Conservation (phyloP, 2,329 filamentous ascomycete species). For the Colletotrichum tanaceti region DNA sequence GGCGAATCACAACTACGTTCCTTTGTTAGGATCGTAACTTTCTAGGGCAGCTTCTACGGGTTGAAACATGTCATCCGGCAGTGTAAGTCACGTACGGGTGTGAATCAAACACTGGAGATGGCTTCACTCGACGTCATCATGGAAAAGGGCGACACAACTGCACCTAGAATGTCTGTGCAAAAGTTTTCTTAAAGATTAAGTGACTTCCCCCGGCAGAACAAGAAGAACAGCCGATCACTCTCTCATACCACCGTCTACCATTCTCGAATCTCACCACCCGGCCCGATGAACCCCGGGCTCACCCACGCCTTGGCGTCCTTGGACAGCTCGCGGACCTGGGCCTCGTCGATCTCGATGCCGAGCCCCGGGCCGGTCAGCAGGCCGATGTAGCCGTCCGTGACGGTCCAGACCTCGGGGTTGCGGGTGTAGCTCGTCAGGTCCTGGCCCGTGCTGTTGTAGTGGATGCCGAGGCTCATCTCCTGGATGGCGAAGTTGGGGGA, state of each 20-base stretch:
- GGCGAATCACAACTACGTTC: too few relatives aligned
- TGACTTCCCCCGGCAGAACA: background rate
- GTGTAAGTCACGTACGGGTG: too few relatives aligned
- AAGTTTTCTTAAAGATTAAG: too few relatives aligned
- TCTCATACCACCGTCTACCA: constrained; percentile 62
- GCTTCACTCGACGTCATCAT: too few relatives aligned
- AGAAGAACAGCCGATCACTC: too few relatives aligned
- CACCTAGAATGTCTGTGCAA: too few relatives aligned
- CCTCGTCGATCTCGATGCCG: constrained; percentile 79
- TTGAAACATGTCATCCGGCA: too few relatives aligned
- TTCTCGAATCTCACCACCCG: constrained; percentile 74
- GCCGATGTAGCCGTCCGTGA: constrained; percentile 74
- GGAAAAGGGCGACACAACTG: too few relatives aligned
- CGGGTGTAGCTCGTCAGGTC: constrained; percentile 75
- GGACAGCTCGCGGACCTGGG: constrained; percentile 69
- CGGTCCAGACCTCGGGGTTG: constrained; percentile 72
- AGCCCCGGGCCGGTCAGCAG: constrained; percentile 70
- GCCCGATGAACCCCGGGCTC: constrained; percentile 74
- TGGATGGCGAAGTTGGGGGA: constrained; percentile 77
- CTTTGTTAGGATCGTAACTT: too few relatives aligned
- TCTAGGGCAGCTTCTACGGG: too few relatives aligned
- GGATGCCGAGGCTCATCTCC: constrained; percentile 83
- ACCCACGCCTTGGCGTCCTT: constrained; percentile 72
- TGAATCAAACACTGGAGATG: too few relatives aligned
- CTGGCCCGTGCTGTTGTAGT: constrained; percentile 77